These are phyloP conservation scores for Euptelea pleiosperma DNA, from an alignment of 164 flowering plant species.

Conservation along the genomic window DNA sequence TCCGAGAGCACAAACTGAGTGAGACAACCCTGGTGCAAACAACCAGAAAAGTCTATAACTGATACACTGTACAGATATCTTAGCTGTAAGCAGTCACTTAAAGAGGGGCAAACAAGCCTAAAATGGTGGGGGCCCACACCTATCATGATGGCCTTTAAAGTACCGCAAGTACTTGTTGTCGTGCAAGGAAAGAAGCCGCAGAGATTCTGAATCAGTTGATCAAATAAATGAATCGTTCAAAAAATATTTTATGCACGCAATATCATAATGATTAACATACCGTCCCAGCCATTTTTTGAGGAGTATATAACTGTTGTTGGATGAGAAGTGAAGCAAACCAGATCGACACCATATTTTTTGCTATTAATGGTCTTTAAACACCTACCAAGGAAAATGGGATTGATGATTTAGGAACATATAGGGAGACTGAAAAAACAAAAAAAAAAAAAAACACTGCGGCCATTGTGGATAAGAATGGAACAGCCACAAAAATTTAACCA, in stretches of 20 bases:
- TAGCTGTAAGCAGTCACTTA: neutral
- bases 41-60: slow-evolving; percentile 2
- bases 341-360: slow-evolving; percentile 97
- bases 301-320: slow-evolving; percentile 97
- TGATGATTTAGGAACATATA: neutral
- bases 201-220: slow-evolving; percentile 59
- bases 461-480: neutral
- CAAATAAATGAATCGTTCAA: slow-evolving; percentile 10
- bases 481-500: neutral
- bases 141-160: slow-evolving; percentile 98
- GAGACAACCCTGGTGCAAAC: slow-evolving; percentile 73
- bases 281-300: slow-evolving; percentile 99
- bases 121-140: slow-evolving; percentile 35
- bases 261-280: slow-evolving; percentile 35
- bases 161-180: slow-evolving; percentile 97
- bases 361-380: slow-evolving; percentile 98
- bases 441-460: neutral
- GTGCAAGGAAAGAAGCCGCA: slow-evolving; percentile 91
- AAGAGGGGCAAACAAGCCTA: neutral
- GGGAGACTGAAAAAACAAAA: too few relatives aligned
- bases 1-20: slow-evolving; percentile 81
- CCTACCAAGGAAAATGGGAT: slow-evolving; percentile 34
- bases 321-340: slow-evolving; percentile 92
- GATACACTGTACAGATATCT: neutral
- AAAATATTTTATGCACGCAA: neutral